Evolutionary conservation across 2,329 filamentous ascomycete genomes (phyloP).

Genomic region (Raffaelea ambrosiae): DNA sequence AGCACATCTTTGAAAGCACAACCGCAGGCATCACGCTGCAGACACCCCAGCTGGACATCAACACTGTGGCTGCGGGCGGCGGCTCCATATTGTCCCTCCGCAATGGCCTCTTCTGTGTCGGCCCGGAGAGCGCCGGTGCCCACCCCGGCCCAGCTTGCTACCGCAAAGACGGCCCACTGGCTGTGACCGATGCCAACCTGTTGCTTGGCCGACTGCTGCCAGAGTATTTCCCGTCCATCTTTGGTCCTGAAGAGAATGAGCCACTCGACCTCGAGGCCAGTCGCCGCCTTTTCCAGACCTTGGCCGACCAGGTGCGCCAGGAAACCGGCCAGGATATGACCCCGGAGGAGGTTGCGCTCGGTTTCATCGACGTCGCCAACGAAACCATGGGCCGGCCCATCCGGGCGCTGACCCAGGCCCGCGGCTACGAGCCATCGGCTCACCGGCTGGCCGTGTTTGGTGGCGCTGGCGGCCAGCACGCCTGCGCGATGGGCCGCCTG

Average conservation of each 20-base stretch:
- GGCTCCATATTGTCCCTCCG: conserved; percentile 57
- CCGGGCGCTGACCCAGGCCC: conserved; percentile 82
- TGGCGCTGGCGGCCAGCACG: conserved; percentile 84
- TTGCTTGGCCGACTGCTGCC: conserved; percentile 47
- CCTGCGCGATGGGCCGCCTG: conserved; percentile 76
- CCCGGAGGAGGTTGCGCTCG: conserved; percentile 57
- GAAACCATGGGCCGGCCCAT: conserved; percentile 88
- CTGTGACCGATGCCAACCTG: conserved; percentile 60
- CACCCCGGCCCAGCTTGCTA: conserved; percentile 62
- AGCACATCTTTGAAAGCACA: conserved; percentile 62
- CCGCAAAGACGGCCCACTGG: conserved; percentile 59
- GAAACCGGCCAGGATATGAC: conserved; percentile 65
- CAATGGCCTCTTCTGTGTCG: conserved; percentile 61
- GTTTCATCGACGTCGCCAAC: conserved; percentile 44
- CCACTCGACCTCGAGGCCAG: conserved; percentile 42
- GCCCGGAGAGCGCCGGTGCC: conserved; percentile 60
- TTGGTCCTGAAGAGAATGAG: conserved; percentile 55
- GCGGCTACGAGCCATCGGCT: conserved; percentile 81
- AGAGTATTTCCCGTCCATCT: conserved; percentile 60
- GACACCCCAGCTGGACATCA: conserved; percentile 85
- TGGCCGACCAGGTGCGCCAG: conserved; percentile 68
- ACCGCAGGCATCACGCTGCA: conserved; percentile 81
- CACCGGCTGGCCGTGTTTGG: conserved; percentile 89
- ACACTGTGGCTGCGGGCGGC: conserved; percentile 85
- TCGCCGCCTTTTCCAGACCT: conserved; percentile 61